Conservation (phyloP, 306 rosid species). For the Cicer pinnatifidum region DNA sequence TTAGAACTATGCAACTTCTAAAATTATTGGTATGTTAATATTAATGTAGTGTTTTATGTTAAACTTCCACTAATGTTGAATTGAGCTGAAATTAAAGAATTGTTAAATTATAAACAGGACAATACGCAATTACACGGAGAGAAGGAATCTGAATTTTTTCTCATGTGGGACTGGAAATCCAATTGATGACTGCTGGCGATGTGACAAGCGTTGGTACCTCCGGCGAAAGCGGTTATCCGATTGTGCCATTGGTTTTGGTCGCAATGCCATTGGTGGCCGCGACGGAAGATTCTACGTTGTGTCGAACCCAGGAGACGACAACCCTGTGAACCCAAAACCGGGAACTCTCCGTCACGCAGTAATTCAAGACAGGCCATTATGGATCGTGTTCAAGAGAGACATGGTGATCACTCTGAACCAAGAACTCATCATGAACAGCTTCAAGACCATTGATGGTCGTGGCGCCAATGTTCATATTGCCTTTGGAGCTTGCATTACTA, state of each 20-base stretch:
- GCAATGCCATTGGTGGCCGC: conserved; percentile 89
- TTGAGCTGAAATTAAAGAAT: neutral
- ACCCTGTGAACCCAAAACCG: conserved; percentile 71
- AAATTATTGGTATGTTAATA: neutral
- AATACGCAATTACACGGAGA: conserved; percentile 65
- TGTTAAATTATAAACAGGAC: conserved; percentile 53
- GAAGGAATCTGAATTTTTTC: conserved; percentile 79
- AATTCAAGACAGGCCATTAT: conserved; percentile 79
- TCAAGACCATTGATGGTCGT: conserved; percentile 91
- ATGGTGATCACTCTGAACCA: conserved; percentile 93
- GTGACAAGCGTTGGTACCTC: conserved; percentile 74
- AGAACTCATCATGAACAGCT: conserved; percentile 94
- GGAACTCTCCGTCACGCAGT: conserved; percentile 97
- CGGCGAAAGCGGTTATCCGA: conserved; percentile 73
- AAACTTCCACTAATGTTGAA: neutral
- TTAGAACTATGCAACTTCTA: neutral
- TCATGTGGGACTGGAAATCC: conserved; percentile 93
- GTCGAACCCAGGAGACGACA: conserved; percentile 61
- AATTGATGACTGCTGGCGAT: conserved; percentile 97
- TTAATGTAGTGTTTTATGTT: neutral
- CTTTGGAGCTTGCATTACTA: conserved; percentile 81
- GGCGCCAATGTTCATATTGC: conserved; percentile 93
- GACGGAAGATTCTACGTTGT: conserved; percentile 85
- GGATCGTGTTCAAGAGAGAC: conserved; percentile 97
- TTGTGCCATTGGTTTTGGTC: conserved; percentile 90